Evolutionary conservation across 345 rosid species (phyloP).

Genomic region (Pseudoturritis turrita): DNA sequence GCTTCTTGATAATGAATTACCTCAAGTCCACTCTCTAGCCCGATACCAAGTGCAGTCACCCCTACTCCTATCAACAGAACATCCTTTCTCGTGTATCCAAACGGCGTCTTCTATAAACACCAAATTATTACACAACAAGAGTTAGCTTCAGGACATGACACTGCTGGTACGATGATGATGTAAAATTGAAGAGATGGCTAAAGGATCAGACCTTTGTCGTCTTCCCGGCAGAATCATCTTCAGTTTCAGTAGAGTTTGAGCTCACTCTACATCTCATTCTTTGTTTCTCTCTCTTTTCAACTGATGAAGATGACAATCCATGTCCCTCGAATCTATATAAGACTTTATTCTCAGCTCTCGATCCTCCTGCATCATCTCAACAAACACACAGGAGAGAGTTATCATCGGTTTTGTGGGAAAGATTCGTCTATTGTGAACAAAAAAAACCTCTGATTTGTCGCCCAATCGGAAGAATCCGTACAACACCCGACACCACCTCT

Average conservation of each 20-base stretch:
- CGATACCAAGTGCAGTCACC: constrained; percentile 64
- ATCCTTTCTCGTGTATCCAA: constrained; percentile 90
- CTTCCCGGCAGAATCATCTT: constrained; percentile 20
- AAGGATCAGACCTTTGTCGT: constrained; percentile 25
- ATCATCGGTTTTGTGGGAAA: background rate
- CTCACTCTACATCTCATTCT: constrained; percentile 25
- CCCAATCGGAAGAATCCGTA: constrained; percentile 11
- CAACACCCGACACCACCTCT: constrained; percentile 1
- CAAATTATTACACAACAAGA: background rate
- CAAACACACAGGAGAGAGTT: background rate
- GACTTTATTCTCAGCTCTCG: constrained; percentile 7
- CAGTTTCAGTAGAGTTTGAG: constrained; percentile 28
- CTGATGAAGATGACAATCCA: constrained; percentile 13
- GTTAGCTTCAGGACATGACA: background rate
- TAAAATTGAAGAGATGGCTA: background rate
- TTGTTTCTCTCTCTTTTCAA: background rate
- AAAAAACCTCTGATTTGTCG: background rate
- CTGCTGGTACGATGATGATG: background rate
- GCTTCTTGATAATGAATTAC: constrained; percentile 31
- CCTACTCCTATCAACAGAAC: constrained; percentile 86
- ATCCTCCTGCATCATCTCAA: constrained; percentile 20
- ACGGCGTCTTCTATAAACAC: constrained; percentile 59
- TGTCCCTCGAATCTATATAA: constrained; percentile 1
- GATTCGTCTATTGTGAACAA: background rate
- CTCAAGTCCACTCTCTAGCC: constrained; percentile 91